phyloP scores from a whole-genome alignment of 176 grass and related monocot genomes.

The Aegilops tauschii region DNA sequence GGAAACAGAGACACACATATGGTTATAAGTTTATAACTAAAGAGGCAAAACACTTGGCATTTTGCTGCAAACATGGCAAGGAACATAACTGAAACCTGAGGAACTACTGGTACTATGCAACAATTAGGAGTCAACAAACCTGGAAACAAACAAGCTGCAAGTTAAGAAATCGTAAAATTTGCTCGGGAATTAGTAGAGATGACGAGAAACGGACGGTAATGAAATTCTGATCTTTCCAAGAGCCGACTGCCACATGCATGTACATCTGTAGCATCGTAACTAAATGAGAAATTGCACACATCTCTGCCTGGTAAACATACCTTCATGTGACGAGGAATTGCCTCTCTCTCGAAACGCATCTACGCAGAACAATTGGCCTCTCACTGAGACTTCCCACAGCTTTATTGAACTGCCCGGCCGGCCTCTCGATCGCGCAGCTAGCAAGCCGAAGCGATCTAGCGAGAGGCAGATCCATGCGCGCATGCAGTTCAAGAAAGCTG shows the following conservation, averaged over 20 bases:
- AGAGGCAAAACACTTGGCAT: background rate
- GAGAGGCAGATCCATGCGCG: background rate
- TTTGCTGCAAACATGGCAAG: background rate
- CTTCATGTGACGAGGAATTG: background rate
- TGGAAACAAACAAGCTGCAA: background rate
- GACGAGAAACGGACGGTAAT: background rate
- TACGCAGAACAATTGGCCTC: slow-evolving; percentile 29
- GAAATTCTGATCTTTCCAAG: background rate
- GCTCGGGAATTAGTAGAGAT: background rate
- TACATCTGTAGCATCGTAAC: no score
- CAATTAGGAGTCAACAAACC: background rate
- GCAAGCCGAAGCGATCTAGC: background rate
- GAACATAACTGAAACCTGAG: background rate
- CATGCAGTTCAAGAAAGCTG: slow-evolving; percentile 99
- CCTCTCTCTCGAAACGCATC: background rate
- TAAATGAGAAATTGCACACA: background rate
- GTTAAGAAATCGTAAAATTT: background rate
- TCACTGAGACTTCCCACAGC: slow-evolving; percentile 86
- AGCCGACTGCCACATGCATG: background rate
- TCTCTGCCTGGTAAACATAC: background rate
- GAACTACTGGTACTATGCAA: background rate
- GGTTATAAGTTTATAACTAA: background rate
- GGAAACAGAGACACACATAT: background rate
- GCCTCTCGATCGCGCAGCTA: background rate
- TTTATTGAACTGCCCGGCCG: slow-evolving; percentile 80